These are phyloP conservation scores for Epichloe gansuensis DNA, from an alignment of 2,329 filamentous ascomycete genomes.

Conservation along the genomic window DNA sequence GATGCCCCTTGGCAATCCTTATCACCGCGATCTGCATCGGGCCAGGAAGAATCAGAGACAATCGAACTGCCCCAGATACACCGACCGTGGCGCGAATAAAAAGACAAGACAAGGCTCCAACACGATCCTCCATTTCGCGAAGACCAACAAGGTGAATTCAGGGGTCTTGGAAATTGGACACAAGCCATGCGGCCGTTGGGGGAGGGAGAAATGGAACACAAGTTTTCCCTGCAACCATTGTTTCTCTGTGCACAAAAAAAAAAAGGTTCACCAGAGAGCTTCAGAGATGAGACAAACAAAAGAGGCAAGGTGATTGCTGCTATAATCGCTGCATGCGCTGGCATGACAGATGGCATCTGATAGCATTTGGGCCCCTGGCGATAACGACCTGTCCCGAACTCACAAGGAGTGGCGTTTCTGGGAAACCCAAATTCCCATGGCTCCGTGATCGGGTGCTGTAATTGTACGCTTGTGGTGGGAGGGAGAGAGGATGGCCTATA, in stretches of 20 bases:
- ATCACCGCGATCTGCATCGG: conserved; percentile 32
- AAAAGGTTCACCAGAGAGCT: too few relatives aligned
- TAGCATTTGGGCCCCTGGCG: too few relatives aligned
- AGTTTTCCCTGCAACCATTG: too few relatives aligned
- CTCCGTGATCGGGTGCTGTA: neutral
- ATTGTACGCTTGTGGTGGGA: neutral
- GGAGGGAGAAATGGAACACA: too few relatives aligned
- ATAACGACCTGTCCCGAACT: neutral
- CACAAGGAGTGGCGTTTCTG: neutral
- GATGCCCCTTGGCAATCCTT: conserved; percentile 41
- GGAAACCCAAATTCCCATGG: neutral
- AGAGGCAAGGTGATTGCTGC: too few relatives aligned
- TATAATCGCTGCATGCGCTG: neutral
- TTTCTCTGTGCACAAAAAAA: too few relatives aligned
- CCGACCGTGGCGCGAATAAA: conserved; percentile 9
- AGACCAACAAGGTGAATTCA: neutral
- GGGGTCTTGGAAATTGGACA: neutral
- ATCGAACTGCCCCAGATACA: conserved; percentile 11
- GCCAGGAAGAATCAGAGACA: conserved; percentile 8
- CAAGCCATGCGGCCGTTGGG: neutral
- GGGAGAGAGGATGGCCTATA: neutral
- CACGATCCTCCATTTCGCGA: neutral
- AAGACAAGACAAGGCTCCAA: neutral
- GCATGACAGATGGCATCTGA: neutral
- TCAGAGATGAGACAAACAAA: too few relatives aligned